These are phyloP conservation scores for Nemania abortiva DNA, from an alignment of 2,329 filamentous ascomycete species.

Conservation along the genomic window DNA sequence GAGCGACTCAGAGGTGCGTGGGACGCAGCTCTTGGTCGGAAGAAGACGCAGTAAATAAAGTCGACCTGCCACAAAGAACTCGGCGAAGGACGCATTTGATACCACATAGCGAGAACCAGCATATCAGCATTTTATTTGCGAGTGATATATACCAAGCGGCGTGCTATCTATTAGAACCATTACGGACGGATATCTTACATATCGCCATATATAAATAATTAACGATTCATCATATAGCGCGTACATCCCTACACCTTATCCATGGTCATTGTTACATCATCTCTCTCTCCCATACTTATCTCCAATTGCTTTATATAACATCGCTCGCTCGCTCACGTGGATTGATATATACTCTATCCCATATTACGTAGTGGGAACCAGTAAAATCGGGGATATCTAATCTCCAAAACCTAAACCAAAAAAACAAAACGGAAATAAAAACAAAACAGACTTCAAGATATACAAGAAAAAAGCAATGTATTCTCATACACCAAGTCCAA, in stretches of 20 bases:
- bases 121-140: not conserved
- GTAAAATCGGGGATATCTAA: not conserved
- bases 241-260: not conserved
- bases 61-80: not conserved
- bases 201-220: not conserved
- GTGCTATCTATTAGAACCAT: not conserved
- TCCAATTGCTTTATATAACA: not conserved
- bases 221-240: not conserved
- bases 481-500: not conserved
- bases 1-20: slow-evolving; percentile 76
- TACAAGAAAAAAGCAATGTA: not conserved
- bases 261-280: not conserved
- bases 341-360: not conserved
- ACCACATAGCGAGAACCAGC: not conserved
- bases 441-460: not conserved
- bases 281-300: too few species aligned
- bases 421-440: not conserved
- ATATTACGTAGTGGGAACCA: not conserved
- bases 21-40: slow-evolving; percentile 62
- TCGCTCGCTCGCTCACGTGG: not conserved
- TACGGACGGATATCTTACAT: not conserved
- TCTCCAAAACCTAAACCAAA: not conserved
- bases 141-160: not conserved
- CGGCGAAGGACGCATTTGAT: not conserved
- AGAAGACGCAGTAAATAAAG: slow-evolving; percentile 5